A percentile compares a stretch with the other conserved stretches of the same genome.
phyloP scores from a whole-genome alignment of 345 rosid genomes.

The Streptanthus diversifolius region DNA sequence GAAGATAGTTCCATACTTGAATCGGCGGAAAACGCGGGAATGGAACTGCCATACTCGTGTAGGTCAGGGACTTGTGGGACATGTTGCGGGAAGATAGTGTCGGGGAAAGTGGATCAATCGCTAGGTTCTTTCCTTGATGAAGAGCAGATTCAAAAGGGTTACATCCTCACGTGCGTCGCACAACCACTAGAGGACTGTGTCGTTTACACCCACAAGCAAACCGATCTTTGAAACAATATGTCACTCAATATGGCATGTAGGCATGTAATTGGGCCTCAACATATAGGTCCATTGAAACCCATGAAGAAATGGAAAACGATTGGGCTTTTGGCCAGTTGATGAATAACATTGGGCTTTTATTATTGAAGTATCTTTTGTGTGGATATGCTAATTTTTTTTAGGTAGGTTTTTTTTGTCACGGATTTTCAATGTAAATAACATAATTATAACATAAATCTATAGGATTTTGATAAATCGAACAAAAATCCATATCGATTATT shows the following conservation, averaged over 20 bases:
- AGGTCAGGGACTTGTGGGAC: slow-evolving; percentile 25
- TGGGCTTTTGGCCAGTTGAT: background rate
- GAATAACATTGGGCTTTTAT: background rate
- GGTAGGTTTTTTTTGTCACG: background rate
- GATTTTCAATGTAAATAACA: background rate
- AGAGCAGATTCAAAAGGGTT: slow-evolving; percentile 8
- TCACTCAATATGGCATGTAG: background rate
- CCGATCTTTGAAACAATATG: slow-evolving; percentile 17
- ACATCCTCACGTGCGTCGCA: slow-evolving; percentile 19
- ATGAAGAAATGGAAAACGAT: background rate
- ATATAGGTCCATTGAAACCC: background rate
- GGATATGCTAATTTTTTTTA: no score
- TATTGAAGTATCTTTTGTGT: no score
- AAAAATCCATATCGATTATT: background rate
- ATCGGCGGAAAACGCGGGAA: slow-evolving; percentile 15
- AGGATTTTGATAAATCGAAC: background rate
- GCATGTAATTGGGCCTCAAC: background rate
- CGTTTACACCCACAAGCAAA: slow-evolving; percentile 17
- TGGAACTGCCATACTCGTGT: slow-evolving; percentile 23
- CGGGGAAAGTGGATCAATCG: slow-evolving; percentile 24
- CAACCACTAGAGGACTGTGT: background rate
- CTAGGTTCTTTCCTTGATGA: slow-evolving; percentile 18
- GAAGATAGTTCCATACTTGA: slow-evolving; percentile 14
- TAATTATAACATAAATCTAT: background rate
- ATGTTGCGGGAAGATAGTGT: slow-evolving; percentile 14